Base-by-base conservation (phyloP, 1,284 basidiomycete species). In the Thecaphora frezii region DNA sequence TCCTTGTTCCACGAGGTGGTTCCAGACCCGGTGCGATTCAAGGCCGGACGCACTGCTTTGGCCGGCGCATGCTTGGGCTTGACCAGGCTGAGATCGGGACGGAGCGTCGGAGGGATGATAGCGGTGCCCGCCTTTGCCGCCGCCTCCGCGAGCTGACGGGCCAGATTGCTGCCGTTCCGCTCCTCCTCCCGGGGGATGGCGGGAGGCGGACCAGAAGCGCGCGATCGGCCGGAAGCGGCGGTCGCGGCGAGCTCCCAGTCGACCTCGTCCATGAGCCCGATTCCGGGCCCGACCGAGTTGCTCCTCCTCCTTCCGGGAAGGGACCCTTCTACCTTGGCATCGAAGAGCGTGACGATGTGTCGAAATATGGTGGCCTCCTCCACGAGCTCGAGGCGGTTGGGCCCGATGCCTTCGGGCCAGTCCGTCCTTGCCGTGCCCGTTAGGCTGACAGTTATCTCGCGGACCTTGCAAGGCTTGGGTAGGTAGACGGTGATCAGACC, bases 371-470 rank as follows among this genome's bases (percentile, higher is more conserved):
- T 83, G 73, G 89, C 87, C 61, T 91, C 88, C 77, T 97, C 94
- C 10, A 84, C 85, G 18, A 91, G 83, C 52, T 96, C 91, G 48
- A 89, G 82, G 19, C 89, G 85, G 36, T 88, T 84, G 26, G 89
- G 86, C 51, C 91, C 92, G 58, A 89, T 84, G 36, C 90, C 91
- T 84, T 97, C 92, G 4, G 89, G 88, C 89, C 92, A 96, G 63
- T 85, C 84, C 16, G 84, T 85, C 50, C 82, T 75, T 4, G 81
- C 77, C 63, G 84, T 88, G 7, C 90, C 93, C 48, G 86, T 83
- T 21, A 97, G 82, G 67, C 87, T 86, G 43, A 96, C 83, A 51
- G 87, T 85, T 54, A 98, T 93, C 70, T 87, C 89, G 36, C 88
- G 88, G 71, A 98, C 88, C 77, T 88, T 87, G 38, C 87, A 92